Evolutionary conservation across 495 filamentous ascomycete species (phyloP).

Genomic region (Annulohypoxylon bovei): DNA sequence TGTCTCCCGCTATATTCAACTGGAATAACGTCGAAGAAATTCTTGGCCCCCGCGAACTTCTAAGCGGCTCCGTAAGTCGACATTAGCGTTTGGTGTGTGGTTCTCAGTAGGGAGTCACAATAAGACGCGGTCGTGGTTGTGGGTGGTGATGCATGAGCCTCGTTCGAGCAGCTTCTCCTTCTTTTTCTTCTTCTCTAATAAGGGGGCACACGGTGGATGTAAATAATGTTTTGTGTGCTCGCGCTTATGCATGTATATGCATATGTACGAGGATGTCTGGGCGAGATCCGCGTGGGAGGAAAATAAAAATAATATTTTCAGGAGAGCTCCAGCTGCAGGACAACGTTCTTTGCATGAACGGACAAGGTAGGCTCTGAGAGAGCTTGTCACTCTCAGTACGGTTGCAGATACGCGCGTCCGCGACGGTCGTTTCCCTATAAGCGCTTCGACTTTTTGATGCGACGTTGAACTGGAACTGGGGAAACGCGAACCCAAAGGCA

Average conservation of each 20-base stretch:
- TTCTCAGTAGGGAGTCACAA: constrained; percentile 19
- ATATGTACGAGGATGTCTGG: constrained; percentile 39
- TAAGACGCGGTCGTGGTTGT: constrained; percentile 8
- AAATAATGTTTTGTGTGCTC: constrained; percentile 40
- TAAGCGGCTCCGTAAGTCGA: constrained; percentile 39
- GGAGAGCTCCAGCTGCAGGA: constrained; percentile 42
- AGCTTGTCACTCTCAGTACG: constrained; percentile 19
- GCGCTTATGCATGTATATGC: constrained; percentile 41
- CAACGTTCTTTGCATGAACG: constrained; percentile 36
- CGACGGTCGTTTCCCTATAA: constrained; percentile 32
- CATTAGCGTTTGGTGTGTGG: constrained; percentile 33
- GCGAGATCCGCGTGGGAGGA: constrained; percentile 37
- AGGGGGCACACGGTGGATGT: constrained; percentile 35
- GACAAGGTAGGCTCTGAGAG: constrained; percentile 16
- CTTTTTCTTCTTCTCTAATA: constrained; percentile 18
- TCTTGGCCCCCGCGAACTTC: constrained; percentile 39
- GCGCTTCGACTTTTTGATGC: constrained; percentile 31
- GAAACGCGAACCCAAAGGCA: constrained; percentile 31
- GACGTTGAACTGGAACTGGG: constrained; percentile 29
- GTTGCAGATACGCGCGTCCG: constrained; percentile 41
- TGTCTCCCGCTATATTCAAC: constrained; percentile 29
- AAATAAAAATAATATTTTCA: constrained; percentile 29
- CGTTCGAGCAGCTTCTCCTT: constrained; percentile 6
- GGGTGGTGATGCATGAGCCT: constrained; percentile 25
- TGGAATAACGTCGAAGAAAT: constrained; percentile 7